These are phyloP conservation scores for Xylariaceae sp. DNA, from an alignment of 2,329 filamentous ascomycete species.

Conservation along the genomic window DNA sequence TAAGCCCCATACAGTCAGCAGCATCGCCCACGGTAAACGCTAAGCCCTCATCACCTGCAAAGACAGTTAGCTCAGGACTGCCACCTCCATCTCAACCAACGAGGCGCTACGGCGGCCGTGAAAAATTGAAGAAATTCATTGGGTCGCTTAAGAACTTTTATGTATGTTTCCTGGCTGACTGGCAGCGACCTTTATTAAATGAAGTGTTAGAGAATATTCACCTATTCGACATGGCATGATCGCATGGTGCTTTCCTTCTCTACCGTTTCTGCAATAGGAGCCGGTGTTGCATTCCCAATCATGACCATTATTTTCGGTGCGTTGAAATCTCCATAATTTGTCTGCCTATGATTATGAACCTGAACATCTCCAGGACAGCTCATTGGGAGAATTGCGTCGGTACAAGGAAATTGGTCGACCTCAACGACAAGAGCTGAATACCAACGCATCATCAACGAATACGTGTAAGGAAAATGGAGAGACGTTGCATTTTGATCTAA, in stretches of 20 bases:
- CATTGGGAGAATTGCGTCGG: slow-evolving; percentile 43
- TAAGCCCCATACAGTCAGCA: slow-evolving; percentile 21
- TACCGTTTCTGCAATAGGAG: slow-evolving; percentile 23
- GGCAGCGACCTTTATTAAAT: background rate
- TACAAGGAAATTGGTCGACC: slow-evolving; percentile 13
- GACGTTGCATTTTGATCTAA: background rate
- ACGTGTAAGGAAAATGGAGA: slow-evolving; percentile 36
- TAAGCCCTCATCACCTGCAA: slow-evolving; percentile 13
- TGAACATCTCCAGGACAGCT: slow-evolving; percentile 34
- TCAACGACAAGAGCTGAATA: slow-evolving; percentile 21
- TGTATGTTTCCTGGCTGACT: slow-evolving; percentile 12
- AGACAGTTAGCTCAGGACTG: slow-evolving; percentile 6
- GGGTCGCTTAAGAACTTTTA: slow-evolving; percentile 22
- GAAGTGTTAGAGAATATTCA: slow-evolving; percentile 26
- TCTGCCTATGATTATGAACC: slow-evolving; percentile 1
- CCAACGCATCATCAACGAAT: slow-evolving; percentile 37
- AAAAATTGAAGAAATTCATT: slow-evolving; percentile 16
- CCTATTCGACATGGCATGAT: slow-evolving; percentile 27
- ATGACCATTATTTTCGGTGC: slow-evolving; percentile 58
- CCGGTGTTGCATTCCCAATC: slow-evolving; percentile 28
- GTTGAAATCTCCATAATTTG: background rate
- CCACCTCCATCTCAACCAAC: slow-evolving; percentile 10
- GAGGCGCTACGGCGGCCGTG: slow-evolving; percentile 10
- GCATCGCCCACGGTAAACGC: slow-evolving; percentile 13
- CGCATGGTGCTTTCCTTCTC: slow-evolving; percentile 23